Evolutionary conservation across 257 asterid genomes (phyloP).

Genomic region (Scutellaria barbata): DNA sequence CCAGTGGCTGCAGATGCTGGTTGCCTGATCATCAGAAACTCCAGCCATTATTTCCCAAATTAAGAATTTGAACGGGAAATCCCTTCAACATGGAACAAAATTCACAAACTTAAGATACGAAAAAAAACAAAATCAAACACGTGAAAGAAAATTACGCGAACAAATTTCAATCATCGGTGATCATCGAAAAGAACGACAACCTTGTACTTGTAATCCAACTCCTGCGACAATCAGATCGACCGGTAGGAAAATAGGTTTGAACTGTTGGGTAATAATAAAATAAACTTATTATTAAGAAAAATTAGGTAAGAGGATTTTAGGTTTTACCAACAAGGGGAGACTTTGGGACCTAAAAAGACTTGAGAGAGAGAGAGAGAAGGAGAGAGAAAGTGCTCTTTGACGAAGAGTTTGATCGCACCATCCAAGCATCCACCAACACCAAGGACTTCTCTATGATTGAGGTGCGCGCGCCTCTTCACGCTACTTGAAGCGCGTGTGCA

Average conservation of each 20-base stretch:
- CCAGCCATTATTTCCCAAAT: conserved; percentile 57
- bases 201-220: conserved; percentile 14
- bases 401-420: conserved; percentile 14
- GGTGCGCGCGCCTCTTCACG: too few species aligned
- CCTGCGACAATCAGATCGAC: conserved; percentile 37
- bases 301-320: conserved; percentile 40
- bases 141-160: background rate
- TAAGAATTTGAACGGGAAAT: conserved; percentile 26
- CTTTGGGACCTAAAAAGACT: conserved; percentile 5
- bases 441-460: too few species aligned
- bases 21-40: conserved; percentile 67
- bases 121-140: background rate
- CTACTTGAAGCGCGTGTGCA: too few species aligned
- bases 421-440: too few species aligned
- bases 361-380: conserved; percentile 10
- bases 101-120: conserved; percentile 29
- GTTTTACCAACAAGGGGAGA: conserved; percentile 11
- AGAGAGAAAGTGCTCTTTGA: conserved; percentile 21
- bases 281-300: background rate
- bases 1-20: conserved; percentile 92
- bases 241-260: conserved; percentile 20
- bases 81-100: conserved; percentile 15
- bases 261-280: conserved; percentile 1
- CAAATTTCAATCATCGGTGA: conserved; percentile 22
- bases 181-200: conserved; percentile 25